Conservation (phyloP, 1,139 yeast genomes). For the Geotrichum reessii region DNA sequence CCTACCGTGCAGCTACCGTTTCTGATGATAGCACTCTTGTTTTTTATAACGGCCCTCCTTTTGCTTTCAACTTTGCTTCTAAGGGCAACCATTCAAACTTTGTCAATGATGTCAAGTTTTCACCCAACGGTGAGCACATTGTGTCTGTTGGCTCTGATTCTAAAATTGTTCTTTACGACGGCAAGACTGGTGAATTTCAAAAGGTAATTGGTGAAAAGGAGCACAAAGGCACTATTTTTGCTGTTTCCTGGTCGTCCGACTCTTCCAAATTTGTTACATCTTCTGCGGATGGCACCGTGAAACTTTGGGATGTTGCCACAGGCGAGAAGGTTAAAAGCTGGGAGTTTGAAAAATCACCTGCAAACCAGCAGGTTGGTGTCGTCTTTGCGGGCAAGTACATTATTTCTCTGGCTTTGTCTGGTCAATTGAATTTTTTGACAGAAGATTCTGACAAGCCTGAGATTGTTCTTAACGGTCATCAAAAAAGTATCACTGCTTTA, state of each 20-base stretch:
- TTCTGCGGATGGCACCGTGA: conserved; percentile 75
- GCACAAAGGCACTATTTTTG: conserved; percentile 78
- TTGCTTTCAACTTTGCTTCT: conserved; percentile 69
- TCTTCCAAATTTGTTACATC: conserved; percentile 60
- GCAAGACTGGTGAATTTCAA: conserved; percentile 73
- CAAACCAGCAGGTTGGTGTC: conserved; percentile 76
- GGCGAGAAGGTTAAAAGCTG: conserved; percentile 29
- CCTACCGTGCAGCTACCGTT: conserved; percentile 90
- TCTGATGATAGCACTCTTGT: conserved; percentile 83
- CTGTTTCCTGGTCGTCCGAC: conserved; percentile 65
- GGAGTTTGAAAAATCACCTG: conserved; percentile 36
- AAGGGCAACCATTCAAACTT: conserved; percentile 74
- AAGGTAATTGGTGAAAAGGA: conserved; percentile 41
- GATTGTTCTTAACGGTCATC: conserved; percentile 65
- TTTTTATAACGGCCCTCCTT: conserved; percentile 89
- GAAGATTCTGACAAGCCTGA: conserved; percentile 40
- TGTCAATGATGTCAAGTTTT: conserved; percentile 72
- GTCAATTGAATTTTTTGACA: conserved; percentile 61
- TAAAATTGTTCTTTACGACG: conserved; percentile 71
- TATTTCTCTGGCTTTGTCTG: conserved; percentile 65
- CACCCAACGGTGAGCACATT: conserved; percentile 62
- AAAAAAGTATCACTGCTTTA: conserved; percentile 65
- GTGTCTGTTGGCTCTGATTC: conserved; percentile 89
- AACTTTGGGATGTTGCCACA: conserved; percentile 51
- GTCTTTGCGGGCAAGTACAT: conserved; percentile 56